Base-by-base conservation (phyloP, 805 yeast species). In the Wickerhamiella spandovensis region DNA sequence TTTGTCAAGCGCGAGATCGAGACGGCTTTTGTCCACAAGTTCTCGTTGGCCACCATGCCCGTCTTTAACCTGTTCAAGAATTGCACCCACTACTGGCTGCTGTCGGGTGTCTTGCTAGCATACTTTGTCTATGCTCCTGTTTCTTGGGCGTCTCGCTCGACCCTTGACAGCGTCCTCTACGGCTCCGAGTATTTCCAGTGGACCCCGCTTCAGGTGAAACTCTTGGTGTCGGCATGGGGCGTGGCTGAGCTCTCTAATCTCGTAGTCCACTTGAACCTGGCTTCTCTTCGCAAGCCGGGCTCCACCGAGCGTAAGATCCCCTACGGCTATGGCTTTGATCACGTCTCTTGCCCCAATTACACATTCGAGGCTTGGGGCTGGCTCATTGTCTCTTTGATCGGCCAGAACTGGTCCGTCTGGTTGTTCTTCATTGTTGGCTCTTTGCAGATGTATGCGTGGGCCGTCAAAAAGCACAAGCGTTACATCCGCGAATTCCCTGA, bases 1-100 rank as follows among this genome's bases (percentile, higher is more conserved):
- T 92, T 84, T 62, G 53, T 78, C 56, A 92, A 92, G 70, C 79
- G 98, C 64, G 97, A 88, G 66, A 74, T 75, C 56, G 98, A 92
- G 68, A 87, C 96, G 8, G 56, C 83, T 22, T 81, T 78, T 61
- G 81, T 92, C 48, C 98, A 92, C 68, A 73, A 76, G 54, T 92
- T 92, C 64, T 84, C 96, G 21, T 72, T 79, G 52, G 80, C 86
- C 23, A 92, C 98, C 13, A 92, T 92, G 98, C 98, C 98, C 3
- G 60, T 84, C 43, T 76, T 78, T 64, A 84, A 87, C 67, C 68
- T 92, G 52, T 84, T 90, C 74, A 87, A 89, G 69, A 92, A 92
- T 70, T 81, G 88, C 39, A 72, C 76, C 56, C 97, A 92, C 66
- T 92, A 92, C 69, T 90, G 97, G 97, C 65, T 85, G n/a, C 70